Base-by-base conservation (phyloP, 495 filamentous ascomycete species). In the Chaetomium cochliodes region DNA sequence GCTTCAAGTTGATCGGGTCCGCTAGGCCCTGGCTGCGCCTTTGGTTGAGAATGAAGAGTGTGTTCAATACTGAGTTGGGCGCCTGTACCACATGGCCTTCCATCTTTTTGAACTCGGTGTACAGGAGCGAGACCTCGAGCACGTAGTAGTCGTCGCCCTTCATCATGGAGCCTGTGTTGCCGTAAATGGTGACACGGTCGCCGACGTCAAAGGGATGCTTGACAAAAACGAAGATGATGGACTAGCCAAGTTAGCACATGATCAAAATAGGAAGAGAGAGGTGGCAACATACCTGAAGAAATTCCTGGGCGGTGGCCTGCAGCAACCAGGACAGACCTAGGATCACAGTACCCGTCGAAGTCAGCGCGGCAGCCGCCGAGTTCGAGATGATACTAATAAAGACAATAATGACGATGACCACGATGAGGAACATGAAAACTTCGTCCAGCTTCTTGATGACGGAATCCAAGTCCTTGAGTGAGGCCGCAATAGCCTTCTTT, bases 121-220 rank as follows among this genome's bases (percentile, higher is more conserved):
- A 97, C 12, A 98, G 85, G n/a, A 98, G 81, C 9, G 92, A 89
- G 51, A 97, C 93, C 67, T 97, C 91, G 62, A 96, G 93, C 59
- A 98, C 92, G 65, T 96, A 96, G 78, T 97, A 97, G 69, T 96
- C 92, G 72, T 97, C 93, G 26, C 92, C 92, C 20, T 83, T 81
- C 73, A 91, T 83, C 18, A 82, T 70, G 28, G 87, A 81, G 63
- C 93, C 94, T 0, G 93, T 88, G 72, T 96, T 97, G 51, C 92
- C 92, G 69, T 96, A 96, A 37, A 98, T 84, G 22, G 90, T 90
- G 3, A 98, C 91, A 60, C 93, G 87, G 75, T 98, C 93, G 65
- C 93, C 93, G 16, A 97, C 94, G 74, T 98, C 94, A 69, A 97
- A 98, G 5, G 93, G 93, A 74, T 98, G 93, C 80, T 98, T 98